Base-by-base conservation (phyloP, 2,329 filamentous ascomycete species). In the Capronia americana region DNA sequence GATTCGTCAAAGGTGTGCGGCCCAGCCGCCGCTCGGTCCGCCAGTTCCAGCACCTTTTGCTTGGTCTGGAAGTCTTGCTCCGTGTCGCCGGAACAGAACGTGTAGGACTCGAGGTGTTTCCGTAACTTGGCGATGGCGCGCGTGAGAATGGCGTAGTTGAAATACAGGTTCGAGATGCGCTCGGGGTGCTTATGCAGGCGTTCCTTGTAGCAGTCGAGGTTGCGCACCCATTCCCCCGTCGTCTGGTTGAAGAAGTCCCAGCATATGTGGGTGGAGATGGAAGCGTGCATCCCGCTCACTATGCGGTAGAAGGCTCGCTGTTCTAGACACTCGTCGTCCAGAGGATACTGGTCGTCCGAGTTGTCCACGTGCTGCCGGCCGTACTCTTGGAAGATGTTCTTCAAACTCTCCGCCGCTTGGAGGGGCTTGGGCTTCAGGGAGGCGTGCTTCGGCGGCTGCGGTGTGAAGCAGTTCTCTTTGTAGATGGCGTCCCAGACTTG, bases 301-400 rank as follows among this genome's bases (percentile, higher is more conserved):
- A 99, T 88, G 6, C 93, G 87, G 80, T 98, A 95, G 78, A 99
- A 99, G 44, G 98, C 95, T n/a, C 95, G 90, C 85, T 99, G 98
- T 83, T 99, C 95, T 26, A 99, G 82, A 75, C 95, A 99, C 75
- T 97, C 92, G 72, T 97, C 93, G 72, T 97, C 93, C 56, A 89
- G 84, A 71, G 95, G 91, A 57, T 94, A 82, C 7, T 64, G 50
- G 28, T 72, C 69, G 0, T 87, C 86, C 7, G 84, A 81, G 68
- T 84, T 79, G 7, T 69, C 69, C n/a, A 85, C 82, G 61, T 88
- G 84, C 72, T 90, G 86, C 51, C 80, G 76, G 46, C 76, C 74
- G 60, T 81, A 79, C 67, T 79, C 77, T 66, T 82, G 80, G 67
- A 90, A 82, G 48, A 90, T 84, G 69, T 85, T 86, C 34, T 84